A percentile compares a stretch with the other conserved stretches of the same genome.
Conservation (phyloP, 257 asterid species). For the Echites panduratus region DNA sequence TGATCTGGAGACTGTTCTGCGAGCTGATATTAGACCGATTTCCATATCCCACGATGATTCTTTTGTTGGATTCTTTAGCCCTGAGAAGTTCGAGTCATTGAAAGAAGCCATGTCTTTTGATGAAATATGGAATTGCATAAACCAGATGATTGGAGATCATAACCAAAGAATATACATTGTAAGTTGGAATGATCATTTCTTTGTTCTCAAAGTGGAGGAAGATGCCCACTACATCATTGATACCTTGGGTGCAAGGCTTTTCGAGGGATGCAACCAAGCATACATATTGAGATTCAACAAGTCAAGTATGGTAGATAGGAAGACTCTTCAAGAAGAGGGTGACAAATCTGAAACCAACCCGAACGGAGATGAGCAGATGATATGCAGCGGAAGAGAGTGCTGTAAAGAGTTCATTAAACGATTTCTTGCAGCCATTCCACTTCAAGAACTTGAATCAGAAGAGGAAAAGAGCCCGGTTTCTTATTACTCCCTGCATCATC, state of each 20-base stretch:
- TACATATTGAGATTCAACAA: conserved; percentile 55
- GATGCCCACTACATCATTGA: conserved; percentile 54
- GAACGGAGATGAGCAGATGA: conserved; percentile 11
- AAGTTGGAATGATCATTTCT: conserved; percentile 81
- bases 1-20: conserved; percentile 62
- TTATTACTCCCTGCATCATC: conserved; percentile 44
- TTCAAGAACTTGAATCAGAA: conserved; percentile 51
- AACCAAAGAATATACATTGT: conserved; percentile 49
- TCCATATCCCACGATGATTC: conserved; percentile 41
- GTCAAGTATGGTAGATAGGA: conserved; percentile 25
- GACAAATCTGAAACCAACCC: background rate
- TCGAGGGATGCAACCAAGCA: conserved; percentile 64
- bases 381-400: conserved; percentile 61
- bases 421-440: conserved; percentile 60
- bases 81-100: conserved; percentile 45
- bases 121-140: conserved; percentile 52
- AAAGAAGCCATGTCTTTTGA: conserved; percentile 65
- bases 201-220: conserved; percentile 52
- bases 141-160: conserved; percentile 13
- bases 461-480: conserved; percentile 49
- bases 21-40: conserved; percentile 44
- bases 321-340: background rate
- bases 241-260: conserved; percentile 66
- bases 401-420: conserved; percentile 61
- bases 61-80: conserved; percentile 66